Percentiles rank a stretch among this genome's conserved stretches.
phyloP scores from a whole-genome alignment of 495 filamentous ascomycete species.

The Xylona heveae region DNA sequence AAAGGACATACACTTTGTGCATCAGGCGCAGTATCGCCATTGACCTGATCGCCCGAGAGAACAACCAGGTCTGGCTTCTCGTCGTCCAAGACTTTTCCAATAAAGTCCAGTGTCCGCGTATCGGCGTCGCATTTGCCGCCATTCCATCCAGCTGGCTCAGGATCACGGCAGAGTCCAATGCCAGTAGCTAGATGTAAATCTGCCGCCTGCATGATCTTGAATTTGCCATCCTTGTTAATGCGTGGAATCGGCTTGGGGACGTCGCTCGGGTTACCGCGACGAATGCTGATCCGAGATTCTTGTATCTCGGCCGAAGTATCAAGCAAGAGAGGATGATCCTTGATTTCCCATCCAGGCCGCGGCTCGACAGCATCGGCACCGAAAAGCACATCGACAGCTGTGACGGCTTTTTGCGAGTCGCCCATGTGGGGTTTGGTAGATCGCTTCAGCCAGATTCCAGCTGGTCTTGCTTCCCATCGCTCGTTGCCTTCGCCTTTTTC shows the following conservation, averaged over 20 bases:
- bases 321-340: conserved; percentile 39
- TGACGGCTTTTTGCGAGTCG: conserved; percentile 58
- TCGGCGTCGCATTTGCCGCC: conserved; percentile 78
- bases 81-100: conserved; percentile 59
- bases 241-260: conserved; percentile 43
- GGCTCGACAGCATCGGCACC: conserved; percentile 87
- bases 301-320: conserved; percentile 36
- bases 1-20: conserved; percentile 41
- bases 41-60: conserved; percentile 74
- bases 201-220: conserved; percentile 89
- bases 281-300: conserved; percentile 49
- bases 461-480: conserved; percentile 61
- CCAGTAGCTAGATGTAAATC: conserved; percentile 88
- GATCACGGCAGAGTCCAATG: conserved; percentile 63
- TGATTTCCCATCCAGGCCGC: conserved; percentile 58
- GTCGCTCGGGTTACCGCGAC: conserved; percentile 41
- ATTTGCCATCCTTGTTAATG: conserved; percentile 73
- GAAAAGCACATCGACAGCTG: conserved; percentile 76
- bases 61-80: conserved; percentile 87
- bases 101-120: conserved; percentile 74
- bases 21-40: conserved; percentile 81
- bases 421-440: conserved; percentile 53
- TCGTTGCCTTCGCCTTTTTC: conserved; percentile 35
- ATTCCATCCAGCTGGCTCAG: conserved; percentile 45
- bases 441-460: conserved; percentile 74